phyloP scores from a whole-genome alignment of 2,329 filamentous ascomycete species.

The Penicillium sp. region DNA sequence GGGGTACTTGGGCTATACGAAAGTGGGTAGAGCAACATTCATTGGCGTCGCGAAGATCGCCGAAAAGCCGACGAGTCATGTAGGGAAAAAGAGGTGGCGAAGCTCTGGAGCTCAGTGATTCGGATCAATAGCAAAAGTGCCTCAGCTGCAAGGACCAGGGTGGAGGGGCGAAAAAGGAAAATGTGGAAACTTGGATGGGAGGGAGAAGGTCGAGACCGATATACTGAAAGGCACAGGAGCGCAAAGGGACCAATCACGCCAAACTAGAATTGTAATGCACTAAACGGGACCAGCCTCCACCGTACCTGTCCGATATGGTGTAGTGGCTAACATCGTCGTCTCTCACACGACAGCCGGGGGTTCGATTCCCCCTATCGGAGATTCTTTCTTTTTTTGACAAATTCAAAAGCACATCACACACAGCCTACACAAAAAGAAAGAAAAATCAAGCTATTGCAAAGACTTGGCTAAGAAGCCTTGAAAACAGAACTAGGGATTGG shows the following conservation, averaged over 20 bases:
- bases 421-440: no score
- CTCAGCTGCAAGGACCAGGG: neutral
- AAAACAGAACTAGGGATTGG: no score
- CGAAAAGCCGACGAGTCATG: no score
- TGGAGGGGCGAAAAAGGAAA: neutral
- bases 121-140: neutral
- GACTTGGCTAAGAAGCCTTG: no score
- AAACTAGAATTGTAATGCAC: neutral
- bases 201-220: no score
- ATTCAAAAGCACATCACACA: no score
- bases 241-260: neutral
- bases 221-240: neutral
- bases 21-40: no score
- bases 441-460: no score
- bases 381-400: neutral
- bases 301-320: slow-evolving; percentile 27
- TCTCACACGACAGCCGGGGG: slow-evolving; percentile 33
- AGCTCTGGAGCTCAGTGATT: no score
- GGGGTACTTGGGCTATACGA: no score
- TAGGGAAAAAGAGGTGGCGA: no score
- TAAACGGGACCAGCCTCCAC: neutral
- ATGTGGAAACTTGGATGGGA: neutral
- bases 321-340: slow-evolving; percentile 33
- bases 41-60: no score
- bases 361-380: slow-evolving; percentile 31